phyloP scores from a whole-genome alignment of 257 asterid genomes.

The Solanum bulbocastanum region DNA sequence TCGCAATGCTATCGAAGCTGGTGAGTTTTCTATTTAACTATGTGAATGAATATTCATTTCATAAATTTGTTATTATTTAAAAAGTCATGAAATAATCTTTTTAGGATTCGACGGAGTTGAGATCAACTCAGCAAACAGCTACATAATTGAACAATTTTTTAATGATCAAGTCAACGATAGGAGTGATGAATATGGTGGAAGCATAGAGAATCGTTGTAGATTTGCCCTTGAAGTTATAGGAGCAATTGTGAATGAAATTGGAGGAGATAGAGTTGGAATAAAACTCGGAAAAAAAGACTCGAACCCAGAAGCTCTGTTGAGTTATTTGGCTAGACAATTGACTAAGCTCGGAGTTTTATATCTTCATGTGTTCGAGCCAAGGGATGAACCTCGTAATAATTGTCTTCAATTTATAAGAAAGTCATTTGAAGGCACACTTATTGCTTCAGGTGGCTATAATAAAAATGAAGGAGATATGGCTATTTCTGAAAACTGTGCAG shows the following conservation, averaged over 20 bases:
- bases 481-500: background rate
- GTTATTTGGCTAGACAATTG: conserved; percentile 13
- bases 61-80: background rate
- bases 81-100: background rate
- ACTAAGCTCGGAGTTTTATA: conserved; percentile 26
- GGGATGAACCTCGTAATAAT: background rate
- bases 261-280: conserved; percentile 57
- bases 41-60: background rate
- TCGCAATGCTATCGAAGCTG: background rate
- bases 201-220: conserved; percentile 63
- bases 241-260: conserved; percentile 11
- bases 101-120: conserved; percentile 84
- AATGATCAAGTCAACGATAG: conserved; percentile 15
- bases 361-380: conserved; percentile 38
- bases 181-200: conserved; percentile 66
- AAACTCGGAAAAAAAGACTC: conserved; percentile 30
- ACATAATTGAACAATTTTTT: conserved; percentile 78
- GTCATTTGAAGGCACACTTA: conserved; percentile 46
- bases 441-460: background rate
- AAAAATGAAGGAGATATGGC: background rate
- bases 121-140: conserved; percentile 88
- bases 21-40: background rate
- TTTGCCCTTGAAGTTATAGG: conserved; percentile 27
- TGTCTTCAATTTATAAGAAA: conserved; percentile 7
- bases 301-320: conserved; percentile 46